Conservation (phyloP, 257 asterid species). For the Solanum ossicruentum region DNA sequence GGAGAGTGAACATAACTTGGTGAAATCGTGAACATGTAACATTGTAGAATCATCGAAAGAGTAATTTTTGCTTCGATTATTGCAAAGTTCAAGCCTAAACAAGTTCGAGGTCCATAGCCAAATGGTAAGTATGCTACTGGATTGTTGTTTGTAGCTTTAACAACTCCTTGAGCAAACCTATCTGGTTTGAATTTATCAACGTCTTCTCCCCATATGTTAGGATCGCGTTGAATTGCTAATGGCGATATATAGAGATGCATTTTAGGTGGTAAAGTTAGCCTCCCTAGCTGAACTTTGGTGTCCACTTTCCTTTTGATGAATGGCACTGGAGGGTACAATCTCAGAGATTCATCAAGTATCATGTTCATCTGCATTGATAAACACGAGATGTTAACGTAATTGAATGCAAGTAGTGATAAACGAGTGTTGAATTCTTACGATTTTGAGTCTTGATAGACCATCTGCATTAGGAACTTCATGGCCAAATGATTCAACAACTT, state of each 20-base stretch:
- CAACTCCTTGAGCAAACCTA: conserved; percentile 32
- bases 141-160: conserved; percentile 27
- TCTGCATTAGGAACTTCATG: conserved; percentile 28
- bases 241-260: conserved; percentile 38
- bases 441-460: conserved; percentile 32
- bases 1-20: conserved; percentile 48
- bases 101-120: conserved; percentile 62
- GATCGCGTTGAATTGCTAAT: conserved; percentile 51
- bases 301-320: conserved; percentile 29
- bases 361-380: conserved; percentile 28
- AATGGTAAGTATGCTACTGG: conserved; percentile 47
- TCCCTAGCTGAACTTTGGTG: conserved; percentile 27
- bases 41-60: conserved; percentile 54
- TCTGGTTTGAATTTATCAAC: conserved; percentile 40
- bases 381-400: neutral
- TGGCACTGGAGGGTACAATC: conserved; percentile 67
- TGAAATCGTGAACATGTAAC: conserved; percentile 30
- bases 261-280: conserved; percentile 26
- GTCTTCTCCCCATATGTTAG: conserved; percentile 56
- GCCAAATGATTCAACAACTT: conserved; percentile 24
- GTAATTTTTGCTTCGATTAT: conserved; percentile 39
- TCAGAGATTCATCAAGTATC: conserved; percentile 48
- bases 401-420: neutral
- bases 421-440: conserved; percentile 15
- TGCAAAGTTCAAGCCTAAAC: conserved; percentile 52